These are phyloP conservation scores for Lunasporangiospora selenospora DNA, from an alignment of 192 early-diverging fungal species.

Conservation along the genomic window DNA sequence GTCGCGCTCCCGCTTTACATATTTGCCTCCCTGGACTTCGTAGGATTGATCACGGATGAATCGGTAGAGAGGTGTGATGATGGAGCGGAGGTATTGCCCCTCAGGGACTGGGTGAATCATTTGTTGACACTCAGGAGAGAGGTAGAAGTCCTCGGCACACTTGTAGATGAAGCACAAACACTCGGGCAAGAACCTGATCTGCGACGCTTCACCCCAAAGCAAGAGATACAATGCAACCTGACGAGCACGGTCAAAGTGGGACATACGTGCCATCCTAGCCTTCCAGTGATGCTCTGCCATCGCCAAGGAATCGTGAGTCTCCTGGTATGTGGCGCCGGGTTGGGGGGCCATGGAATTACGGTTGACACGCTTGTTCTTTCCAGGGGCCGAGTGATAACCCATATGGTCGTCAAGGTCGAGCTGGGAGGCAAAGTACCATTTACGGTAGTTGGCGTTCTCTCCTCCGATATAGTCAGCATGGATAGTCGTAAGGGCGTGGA, in stretches of 20 bases:
- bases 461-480: slow-evolving; percentile 81
- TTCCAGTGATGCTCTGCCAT: slow-evolving; percentile 62
- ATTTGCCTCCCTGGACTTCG: slow-evolving; percentile 66
- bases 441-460: slow-evolving; percentile 75
- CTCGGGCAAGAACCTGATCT: slow-evolving; percentile 72
- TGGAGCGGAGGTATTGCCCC: slow-evolving; percentile 68
- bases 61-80: slow-evolving; percentile 72
- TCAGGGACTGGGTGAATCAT: slow-evolving; percentile 57
- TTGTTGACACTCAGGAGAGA: slow-evolving; percentile 50
- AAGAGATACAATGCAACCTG: slow-evolving; percentile 74
- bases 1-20: slow-evolving; percentile 74
- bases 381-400: slow-evolving; percentile 1
- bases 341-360: not conserved
- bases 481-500: slow-evolving; percentile 68
- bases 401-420: slow-evolving; percentile 57
- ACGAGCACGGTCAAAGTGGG: slow-evolving; percentile 66
- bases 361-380: slow-evolving; percentile 3
- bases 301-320: slow-evolving; percentile 1
- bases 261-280: slow-evolving; percentile 66
- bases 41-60: slow-evolving; percentile 77
- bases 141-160: slow-evolving; percentile 61
- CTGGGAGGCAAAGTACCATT: slow-evolving; percentile 78
- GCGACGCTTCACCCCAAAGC: slow-evolving; percentile 78
- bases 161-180: slow-evolving; percentile 79
- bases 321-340: not conserved